These are phyloP conservation scores for Anthoceros angustus DNA, from an alignment of 225 moss, liverwort and hornwort genomes.

Conservation along the genomic window DNA sequence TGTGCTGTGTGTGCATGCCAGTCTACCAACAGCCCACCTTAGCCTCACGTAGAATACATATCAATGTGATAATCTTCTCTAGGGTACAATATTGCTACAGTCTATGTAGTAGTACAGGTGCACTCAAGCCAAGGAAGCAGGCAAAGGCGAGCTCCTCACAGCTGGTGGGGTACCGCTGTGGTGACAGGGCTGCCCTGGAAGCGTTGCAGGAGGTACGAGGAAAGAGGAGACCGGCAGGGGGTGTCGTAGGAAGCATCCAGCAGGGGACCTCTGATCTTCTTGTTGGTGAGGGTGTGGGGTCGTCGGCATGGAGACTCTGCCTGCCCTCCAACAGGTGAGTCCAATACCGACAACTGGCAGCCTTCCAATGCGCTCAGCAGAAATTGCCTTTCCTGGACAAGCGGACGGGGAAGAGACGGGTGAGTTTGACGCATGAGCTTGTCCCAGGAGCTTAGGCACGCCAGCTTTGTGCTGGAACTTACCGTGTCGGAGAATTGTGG, in stretches of 20 bases:
- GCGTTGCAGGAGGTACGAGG: constrained; percentile 26
- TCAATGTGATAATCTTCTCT: background rate
- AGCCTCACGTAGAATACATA: background rate
- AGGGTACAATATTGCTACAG: no score
- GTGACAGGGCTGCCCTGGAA: constrained; percentile 11
- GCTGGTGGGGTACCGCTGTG: background rate
- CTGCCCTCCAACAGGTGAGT: constrained; percentile 12
- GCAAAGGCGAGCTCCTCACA: background rate
- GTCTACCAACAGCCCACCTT: background rate
- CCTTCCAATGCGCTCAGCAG: constrained; percentile 17
- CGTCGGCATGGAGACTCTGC: constrained; percentile 16
- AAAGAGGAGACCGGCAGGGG: constrained; percentile 28
- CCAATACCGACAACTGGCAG: background rate
- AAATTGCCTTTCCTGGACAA: constrained; percentile 30
- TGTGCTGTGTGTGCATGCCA: background rate
- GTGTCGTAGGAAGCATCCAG: constrained; percentile 26
- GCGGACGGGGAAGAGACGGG: background rate
- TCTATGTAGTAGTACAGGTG: background rate
- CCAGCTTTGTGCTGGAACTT: constrained; percentile 11
- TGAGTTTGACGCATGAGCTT: constrained; percentile 4
- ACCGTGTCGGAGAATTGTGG: constrained; percentile 34
- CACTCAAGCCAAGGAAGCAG: background rate
- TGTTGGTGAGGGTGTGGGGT: constrained; percentile 8
- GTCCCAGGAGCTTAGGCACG: background rate
- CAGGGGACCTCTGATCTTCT: constrained; percentile 18